A percentile compares a stretch with the other conserved stretches of the same genome.
Conservation (phyloP, 208 protist genomes). For the Trypanosoma vivax region DNA sequence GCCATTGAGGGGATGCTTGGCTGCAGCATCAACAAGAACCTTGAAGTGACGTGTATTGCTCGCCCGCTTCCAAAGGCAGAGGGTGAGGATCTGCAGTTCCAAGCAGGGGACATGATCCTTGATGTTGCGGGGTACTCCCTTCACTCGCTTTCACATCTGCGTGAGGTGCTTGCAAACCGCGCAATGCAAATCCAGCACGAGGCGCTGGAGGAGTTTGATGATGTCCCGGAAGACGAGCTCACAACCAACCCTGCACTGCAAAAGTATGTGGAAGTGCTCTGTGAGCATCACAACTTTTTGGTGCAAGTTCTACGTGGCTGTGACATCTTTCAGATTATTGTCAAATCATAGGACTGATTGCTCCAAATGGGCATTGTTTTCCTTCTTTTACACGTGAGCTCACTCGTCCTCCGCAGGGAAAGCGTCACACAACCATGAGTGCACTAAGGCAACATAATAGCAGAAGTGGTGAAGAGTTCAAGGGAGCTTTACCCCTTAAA, state of each 20-base stretch:
- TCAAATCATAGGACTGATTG: slow-evolving; percentile 72
- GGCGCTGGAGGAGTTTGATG: slow-evolving; percentile 65
- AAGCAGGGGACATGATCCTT: slow-evolving; percentile 85
- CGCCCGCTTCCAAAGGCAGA: slow-evolving; percentile 59
- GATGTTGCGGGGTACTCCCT: slow-evolving; percentile 75
- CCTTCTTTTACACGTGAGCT: no score
- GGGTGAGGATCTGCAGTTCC: slow-evolving; percentile 69
- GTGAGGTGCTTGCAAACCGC: slow-evolving; percentile 70
- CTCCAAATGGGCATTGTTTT: no score
- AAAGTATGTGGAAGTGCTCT: slow-evolving; percentile 80
- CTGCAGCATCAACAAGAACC: slow-evolving; percentile 82
- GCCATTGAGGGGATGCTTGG: slow-evolving; percentile 79
- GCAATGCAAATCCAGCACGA: slow-evolving; percentile 80
- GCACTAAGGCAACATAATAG: no score
- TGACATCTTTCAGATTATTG: slow-evolving; percentile 85
- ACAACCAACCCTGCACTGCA: slow-evolving; percentile 72
- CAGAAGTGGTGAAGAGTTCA: no score
- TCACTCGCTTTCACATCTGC: slow-evolving; percentile 80
- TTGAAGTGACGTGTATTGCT: slow-evolving; percentile 75
- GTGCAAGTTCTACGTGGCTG: slow-evolving; percentile 82
- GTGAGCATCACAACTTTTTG: slow-evolving; percentile 86
- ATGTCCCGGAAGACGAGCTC: slow-evolving; percentile 45
- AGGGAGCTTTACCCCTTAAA: no score
- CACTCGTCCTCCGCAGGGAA: no score
- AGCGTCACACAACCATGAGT: no score